These are phyloP conservation scores for Babesia ovata DNA, from an alignment of 169 alveolate species.

Conservation along the genomic window DNA sequence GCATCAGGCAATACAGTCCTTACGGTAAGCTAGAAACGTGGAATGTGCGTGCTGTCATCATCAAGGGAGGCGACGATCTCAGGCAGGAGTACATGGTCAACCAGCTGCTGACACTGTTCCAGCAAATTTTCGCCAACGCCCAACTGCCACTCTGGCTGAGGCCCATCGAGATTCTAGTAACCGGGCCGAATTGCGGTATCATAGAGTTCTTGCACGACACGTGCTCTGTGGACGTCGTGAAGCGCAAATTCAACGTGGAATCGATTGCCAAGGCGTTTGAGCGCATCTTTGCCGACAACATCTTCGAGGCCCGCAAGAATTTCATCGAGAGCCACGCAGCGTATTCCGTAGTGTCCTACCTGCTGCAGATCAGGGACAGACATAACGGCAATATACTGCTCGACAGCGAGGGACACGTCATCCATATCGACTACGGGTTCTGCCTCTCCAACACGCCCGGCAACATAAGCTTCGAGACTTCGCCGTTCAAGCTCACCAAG, in stretches of 20 bases:
- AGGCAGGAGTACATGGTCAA: constrained; percentile 94
- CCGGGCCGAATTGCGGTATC: constrained; percentile 93
- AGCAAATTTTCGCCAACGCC: constrained; percentile 85
- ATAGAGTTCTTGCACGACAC: constrained; percentile 80
- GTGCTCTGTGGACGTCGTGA: constrained; percentile 77
- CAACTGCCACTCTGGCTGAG: constrained; percentile 88
- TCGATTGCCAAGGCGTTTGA: constrained; percentile 75
- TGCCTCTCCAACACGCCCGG: constrained; percentile 96
- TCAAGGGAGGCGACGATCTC: constrained; percentile 96
- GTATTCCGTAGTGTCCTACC: constrained; percentile 90
- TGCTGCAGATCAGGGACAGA: constrained; percentile 92
- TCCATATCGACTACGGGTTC: constrained; percentile 95
- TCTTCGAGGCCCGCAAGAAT: constrained; percentile 81
- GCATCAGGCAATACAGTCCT: constrained; percentile 80
- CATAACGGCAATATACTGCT: constrained; percentile 95
- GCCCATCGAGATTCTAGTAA: constrained; percentile 93
- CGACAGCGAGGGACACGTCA: constrained; percentile 91
- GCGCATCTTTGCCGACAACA: constrained; percentile 68
- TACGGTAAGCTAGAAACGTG: constrained; percentile 84
- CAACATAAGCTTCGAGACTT: constrained; percentile 92
- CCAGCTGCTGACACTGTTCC: constrained; percentile 89
- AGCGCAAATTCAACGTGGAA: constrained; percentile 74
- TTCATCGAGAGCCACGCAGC: constrained; percentile 95
- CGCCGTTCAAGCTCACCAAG: constrained; percentile 95
- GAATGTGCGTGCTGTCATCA: constrained; percentile 86